phyloP scores from a whole-genome alignment of 2,329 filamentous ascomycete species.

The Microcera coccophila region DNA sequence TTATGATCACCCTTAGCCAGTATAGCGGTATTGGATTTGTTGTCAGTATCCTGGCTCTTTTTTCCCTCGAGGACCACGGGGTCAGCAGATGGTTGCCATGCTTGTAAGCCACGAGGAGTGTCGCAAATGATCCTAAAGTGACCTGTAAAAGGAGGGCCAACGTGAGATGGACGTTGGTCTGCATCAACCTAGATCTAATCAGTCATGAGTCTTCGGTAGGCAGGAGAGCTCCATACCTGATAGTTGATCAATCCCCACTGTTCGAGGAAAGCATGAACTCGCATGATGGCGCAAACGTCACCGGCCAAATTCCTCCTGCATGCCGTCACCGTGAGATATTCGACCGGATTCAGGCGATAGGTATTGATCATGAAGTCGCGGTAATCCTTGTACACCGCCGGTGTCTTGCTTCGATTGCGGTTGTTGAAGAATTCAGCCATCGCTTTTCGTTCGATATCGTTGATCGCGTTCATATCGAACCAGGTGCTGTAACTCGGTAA shows the following conservation, averaged over 20 bases:
- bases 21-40: constrained; percentile 61
- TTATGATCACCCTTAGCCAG: constrained; percentile 77
- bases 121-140: constrained; percentile 96
- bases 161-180: constrained; percentile 89
- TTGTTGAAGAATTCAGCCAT: constrained; percentile 98
- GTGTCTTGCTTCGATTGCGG: constrained; percentile 96
- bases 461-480: constrained; percentile 96
- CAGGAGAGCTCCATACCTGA: constrained; percentile 57
- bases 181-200: constrained; percentile 74
- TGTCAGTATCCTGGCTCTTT: constrained; percentile 65
- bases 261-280: constrained; percentile 94
- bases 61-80: constrained; percentile 62
- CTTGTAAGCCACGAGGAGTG: constrained; percentile 88
- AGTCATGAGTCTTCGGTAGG: neutral
- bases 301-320: constrained; percentile 92
- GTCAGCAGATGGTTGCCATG: constrained; percentile 87
- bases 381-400: constrained; percentile 96
- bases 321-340: constrained; percentile 95
- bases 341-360: constrained; percentile 89
- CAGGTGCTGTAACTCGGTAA: constrained; percentile 96
- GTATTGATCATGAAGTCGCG: constrained; percentile 99
- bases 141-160: constrained; percentile 93
- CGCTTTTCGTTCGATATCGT: constrained; percentile 88
- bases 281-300: constrained; percentile 98
- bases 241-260: constrained; percentile 99